Base-by-base conservation (phyloP, 345 rosid genomes). In the Salix purpurea region DNA sequence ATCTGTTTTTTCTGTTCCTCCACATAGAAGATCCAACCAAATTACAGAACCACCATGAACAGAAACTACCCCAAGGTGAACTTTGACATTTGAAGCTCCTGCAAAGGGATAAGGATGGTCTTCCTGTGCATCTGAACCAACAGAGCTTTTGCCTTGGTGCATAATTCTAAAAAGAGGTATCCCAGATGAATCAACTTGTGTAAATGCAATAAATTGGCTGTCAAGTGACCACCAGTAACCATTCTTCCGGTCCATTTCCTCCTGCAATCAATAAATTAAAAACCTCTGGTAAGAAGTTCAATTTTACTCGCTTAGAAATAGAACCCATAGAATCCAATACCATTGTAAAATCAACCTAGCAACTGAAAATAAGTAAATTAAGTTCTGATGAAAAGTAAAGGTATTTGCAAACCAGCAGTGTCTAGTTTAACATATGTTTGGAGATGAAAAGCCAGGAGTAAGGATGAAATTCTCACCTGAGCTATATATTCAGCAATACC, bases 211-310 rank as follows among this genome's bases (percentile, higher is more conserved):
- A 73, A 83, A 89, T 84, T 86, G 88, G 88, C 97, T 89, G 78
- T 96, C 99, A 69, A 86, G 86, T 50, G 99, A 96, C 99, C 99
- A 96, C 99, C 99, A 96, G 70, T 90, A 96, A 19, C 99, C 99
- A 78, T 80, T 90, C 80, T 94, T 91, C 26, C 99, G 82, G 73
- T 93, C 99, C 99, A 96, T 96, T 88, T 96, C 99, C 86, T 96
- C 99, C 96, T 95, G 84, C 68, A 74, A 78, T 73, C 67, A 69
- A 28, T 60, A 80, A 77, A 75, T 44, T 36, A 39, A 13, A 67
- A 70, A 40, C 11, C 69, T 23, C 48, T 10, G 69, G 56, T 7
- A 69, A 64, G 30, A 4, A 24, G 26, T 28, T 56, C 21, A 54
- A 36, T 14, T 60, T 21, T 48, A 75, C 19, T 21, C 28, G 13